Evolutionary conservation across 2,329 filamentous ascomycete species (phyloP).

Genomic region (Simplicillium sp.): DNA sequence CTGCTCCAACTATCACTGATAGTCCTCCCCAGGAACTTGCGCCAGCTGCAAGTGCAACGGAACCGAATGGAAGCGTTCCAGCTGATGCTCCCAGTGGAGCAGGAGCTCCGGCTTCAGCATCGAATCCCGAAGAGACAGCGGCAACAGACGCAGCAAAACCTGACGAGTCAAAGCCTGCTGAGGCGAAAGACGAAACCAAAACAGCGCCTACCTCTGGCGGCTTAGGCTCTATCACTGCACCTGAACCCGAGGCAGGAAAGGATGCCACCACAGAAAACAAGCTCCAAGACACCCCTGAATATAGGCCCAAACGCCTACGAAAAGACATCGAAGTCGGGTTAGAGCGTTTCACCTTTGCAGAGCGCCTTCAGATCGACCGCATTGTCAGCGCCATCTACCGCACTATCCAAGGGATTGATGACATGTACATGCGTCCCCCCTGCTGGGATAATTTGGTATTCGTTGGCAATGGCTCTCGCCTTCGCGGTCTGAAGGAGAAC

Average conservation of each 20-base stretch:
- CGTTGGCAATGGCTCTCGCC: slow-evolving; percentile 72
- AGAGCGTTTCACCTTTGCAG: slow-evolving; percentile 63
- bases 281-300: slow-evolving; percentile 23
- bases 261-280: slow-evolving; percentile 7
- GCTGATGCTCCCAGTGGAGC: slow-evolving; percentile 4
- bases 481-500: slow-evolving; percentile 78
- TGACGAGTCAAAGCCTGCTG: slow-evolving; percentile 12
- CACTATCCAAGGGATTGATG: slow-evolving; percentile 72
- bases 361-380: slow-evolving; percentile 66
- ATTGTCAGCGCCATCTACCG: slow-evolving; percentile 79
- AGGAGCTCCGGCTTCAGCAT: slow-evolving; percentile 1
- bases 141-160: slow-evolving; percentile 4
- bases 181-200: slow-evolving; percentile 4
- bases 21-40: slow-evolving; percentile 9
- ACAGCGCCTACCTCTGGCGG: slow-evolving; percentile 1
- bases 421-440: slow-evolving; percentile 72
- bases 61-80: slow-evolving; percentile 7
- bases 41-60: slow-evolving; percentile 7
- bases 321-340: slow-evolving; percentile 67
- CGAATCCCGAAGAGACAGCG: background rate
- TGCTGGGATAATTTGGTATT: slow-evolving; percentile 92
- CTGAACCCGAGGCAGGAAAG: slow-evolving; percentile 11
- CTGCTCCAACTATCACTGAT: slow-evolving; percentile 6
- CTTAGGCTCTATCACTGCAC: background rate
- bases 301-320: slow-evolving; percentile 46